phyloP scores from a whole-genome alignment of 176 grass and related monocot species.

The Ensete ventricosum region DNA sequence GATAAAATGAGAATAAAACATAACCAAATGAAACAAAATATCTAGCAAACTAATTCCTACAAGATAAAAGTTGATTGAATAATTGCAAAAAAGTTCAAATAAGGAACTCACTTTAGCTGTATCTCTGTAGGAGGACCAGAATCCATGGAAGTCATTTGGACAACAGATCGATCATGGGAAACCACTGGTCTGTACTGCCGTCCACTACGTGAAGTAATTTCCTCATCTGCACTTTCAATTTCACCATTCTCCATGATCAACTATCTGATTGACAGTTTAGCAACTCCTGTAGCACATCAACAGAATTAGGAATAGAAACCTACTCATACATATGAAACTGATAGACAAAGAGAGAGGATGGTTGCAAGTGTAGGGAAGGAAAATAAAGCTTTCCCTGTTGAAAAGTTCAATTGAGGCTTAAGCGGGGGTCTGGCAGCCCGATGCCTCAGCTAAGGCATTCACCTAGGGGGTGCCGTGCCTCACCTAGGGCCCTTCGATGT shows the following conservation, averaged over 20 bases:
- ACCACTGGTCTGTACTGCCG: constrained; percentile 59
- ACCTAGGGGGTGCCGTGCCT: too few relatives aligned
- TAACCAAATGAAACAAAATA: background rate
- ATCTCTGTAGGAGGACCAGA: constrained; percentile 34
- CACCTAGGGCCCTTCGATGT: too few relatives aligned
- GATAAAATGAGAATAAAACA: too few relatives aligned
- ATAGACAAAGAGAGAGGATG: too few relatives aligned
- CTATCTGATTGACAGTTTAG: background rate
- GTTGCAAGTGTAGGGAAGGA: too few relatives aligned
- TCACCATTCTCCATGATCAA: constrained; percentile 72
- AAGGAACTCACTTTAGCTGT: background rate
- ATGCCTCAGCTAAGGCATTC: too few relatives aligned
- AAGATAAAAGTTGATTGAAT: background rate
- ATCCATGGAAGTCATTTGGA: constrained; percentile 73
- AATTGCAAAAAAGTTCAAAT: background rate
- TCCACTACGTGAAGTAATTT: constrained; percentile 39
- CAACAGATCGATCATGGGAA: constrained; percentile 42
- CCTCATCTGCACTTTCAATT: constrained; percentile 53
- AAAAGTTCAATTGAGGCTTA: too few relatives aligned
- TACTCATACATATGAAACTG: background rate
- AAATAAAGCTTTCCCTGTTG: too few relatives aligned
- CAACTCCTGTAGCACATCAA: background rate
- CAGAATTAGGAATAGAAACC: background rate
- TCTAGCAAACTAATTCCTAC: background rate
- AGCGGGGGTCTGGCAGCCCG: too few relatives aligned